Evolutionary conservation across 2,329 filamentous ascomycete genomes (phyloP), one percentile per base, ranked within the genome.

Genomic region (Elsinoe necatrix): DNA sequence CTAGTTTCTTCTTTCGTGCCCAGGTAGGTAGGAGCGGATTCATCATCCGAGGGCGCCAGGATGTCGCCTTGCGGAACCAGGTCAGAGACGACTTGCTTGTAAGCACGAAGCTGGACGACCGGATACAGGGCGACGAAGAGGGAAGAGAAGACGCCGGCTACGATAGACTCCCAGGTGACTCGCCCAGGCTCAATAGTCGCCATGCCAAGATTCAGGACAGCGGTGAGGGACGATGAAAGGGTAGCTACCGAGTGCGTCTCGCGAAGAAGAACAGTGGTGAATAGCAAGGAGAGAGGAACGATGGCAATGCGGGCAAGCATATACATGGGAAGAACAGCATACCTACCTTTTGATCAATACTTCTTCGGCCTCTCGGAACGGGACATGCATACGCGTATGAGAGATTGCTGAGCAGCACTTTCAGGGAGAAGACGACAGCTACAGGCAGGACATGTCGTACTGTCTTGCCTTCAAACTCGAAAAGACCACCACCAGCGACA

Each of bases 61-160:
- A 75, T 64, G 51, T 77, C 75, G 51, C 69, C 69, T 31, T 74
- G 70, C 0, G 75, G 74, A 1, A 74, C 65, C 5, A 78, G 68
- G 21, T 67, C 68, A 1, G 72, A 65, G 31, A 77, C 71, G 4
- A 80, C 69, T 7, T 68, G 67, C 59, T 74, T 76, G 61, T 78
- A 78, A 34, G 76, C 76, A 41, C 74, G 73, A 25, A 75, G 71
- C 4, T 80, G 69, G 11, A 79, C 66, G 39, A 79, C 72, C 0
- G 78, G 78, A 60, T 78, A 79, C 0, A 79, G 66, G 1, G 77
- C 76, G 6, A 75, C 75, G 60, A 80, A 80, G 56, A 74, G 59
- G 1, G 76, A 76, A 20, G 76, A 79, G 64, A 78, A 77, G 55
- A 79, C 70, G 48, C 78, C 78, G 4, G 76, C 73, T 23, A 80